phyloP scores from a whole-genome alignment of 345 rosid species.

The Ceriops decandra region DNA sequence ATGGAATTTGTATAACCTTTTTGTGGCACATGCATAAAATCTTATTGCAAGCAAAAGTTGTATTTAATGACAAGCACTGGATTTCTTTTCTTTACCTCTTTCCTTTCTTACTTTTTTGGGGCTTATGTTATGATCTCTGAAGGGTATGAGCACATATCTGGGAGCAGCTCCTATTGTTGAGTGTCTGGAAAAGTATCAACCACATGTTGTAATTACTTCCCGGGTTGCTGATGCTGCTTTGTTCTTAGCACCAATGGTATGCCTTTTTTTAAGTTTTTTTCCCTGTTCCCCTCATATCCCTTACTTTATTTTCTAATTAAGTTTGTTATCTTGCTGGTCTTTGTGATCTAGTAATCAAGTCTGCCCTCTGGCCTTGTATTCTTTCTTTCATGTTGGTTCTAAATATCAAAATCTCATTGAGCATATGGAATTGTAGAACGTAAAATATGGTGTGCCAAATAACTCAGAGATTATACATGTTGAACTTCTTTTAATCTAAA shows the following conservation, averaged over 20 bases:
- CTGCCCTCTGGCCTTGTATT: neutral
- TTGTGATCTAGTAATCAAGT: neutral
- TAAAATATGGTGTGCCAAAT: too few species aligned
- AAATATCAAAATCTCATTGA: neutral
- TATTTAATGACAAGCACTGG: neutral
- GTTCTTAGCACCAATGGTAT: constrained; percentile 92
- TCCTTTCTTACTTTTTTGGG: neutral
- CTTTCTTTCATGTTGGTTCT: neutral
- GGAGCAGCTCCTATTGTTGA: constrained; percentile 95
- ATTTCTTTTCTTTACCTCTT: neutral
- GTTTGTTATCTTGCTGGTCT: neutral
- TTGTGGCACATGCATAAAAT: too few species aligned
- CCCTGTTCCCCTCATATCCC: neutral
- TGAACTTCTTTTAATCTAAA: neutral
- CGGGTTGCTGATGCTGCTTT: constrained; percentile 89
- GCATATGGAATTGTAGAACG: too few species aligned
- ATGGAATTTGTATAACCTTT: too few species aligned
- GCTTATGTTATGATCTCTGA: constrained; percentile 21
- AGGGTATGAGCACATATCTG: constrained; percentile 85
- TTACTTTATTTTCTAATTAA: neutral
- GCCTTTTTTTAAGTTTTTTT: neutral
- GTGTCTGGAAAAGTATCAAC: constrained; percentile 79
- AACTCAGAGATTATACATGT: too few species aligned
- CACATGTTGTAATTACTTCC: constrained; percentile 76
- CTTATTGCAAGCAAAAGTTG: neutral